phyloP scores from a whole-genome alignment of 805 yeast species.

The Metschnikowia aberdeeniae region DNA sequence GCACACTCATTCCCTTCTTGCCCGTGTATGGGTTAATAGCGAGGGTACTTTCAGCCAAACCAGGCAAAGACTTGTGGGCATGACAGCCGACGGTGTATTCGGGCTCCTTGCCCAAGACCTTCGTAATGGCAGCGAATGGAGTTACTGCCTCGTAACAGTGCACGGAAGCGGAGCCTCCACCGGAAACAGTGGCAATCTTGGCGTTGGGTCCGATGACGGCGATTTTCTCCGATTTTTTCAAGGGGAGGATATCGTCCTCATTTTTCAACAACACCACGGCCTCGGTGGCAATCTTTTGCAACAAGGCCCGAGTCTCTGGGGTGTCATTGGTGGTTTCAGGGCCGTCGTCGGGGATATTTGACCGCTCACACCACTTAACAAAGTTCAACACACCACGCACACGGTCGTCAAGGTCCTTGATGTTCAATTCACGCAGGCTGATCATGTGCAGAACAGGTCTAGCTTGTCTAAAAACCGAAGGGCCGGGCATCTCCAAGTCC shows the following conservation, averaged over 20 bases:
- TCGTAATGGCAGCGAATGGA: constrained; percentile 44
- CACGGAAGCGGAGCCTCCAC: constrained; percentile 62
- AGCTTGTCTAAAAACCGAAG: constrained; percentile 21
- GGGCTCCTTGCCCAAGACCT: constrained; percentile 24
- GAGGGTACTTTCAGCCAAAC: constrained; percentile 21
- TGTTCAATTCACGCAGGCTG: constrained; percentile 23
- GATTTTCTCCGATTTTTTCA: constrained; percentile 35
- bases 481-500: constrained; percentile 36
- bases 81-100: constrained; percentile 33
- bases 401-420: constrained; percentile 24
- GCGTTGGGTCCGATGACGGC: constrained; percentile 63
- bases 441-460: constrained; percentile 22
- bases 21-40: constrained; percentile 21
- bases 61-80: constrained; percentile 30
- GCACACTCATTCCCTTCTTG: constrained; percentile 23
- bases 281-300: constrained; percentile 31
- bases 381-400: constrained; percentile 26
- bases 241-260: constrained; percentile 45
- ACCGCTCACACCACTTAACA: constrained; percentile 20
- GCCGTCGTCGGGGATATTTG: constrained; percentile 22
- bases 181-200: constrained; percentile 45
- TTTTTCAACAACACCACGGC: constrained; percentile 56
- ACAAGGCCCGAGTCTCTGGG: constrained; percentile 20
- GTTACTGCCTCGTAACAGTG: constrained; percentile 45
- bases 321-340: constrained; percentile 23